Evolutionary conservation across 805 yeast species (phyloP).

Genomic region (Metschnikowia lunata): DNA sequence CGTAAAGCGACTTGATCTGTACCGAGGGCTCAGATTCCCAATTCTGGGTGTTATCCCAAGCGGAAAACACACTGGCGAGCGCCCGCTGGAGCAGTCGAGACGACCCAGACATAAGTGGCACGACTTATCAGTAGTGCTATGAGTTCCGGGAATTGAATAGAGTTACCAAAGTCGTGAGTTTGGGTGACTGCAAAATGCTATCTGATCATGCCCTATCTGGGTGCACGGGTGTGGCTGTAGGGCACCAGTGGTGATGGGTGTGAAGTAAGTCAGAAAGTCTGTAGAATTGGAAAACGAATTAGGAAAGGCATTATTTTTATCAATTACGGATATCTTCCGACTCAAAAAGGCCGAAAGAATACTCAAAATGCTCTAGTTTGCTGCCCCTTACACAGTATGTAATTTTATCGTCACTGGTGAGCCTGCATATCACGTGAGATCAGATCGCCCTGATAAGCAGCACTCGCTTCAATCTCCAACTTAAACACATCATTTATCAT

Average conservation of each 20-base stretch:
- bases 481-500: neutral
- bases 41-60: conserved; percentile 12
- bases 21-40: conserved; percentile 11
- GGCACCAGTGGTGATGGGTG: too few relatives aligned
- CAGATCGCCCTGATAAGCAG: too few relatives aligned
- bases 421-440: too few relatives aligned
- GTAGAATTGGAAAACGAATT: too few relatives aligned
- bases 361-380: too few relatives aligned
- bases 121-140: neutral
- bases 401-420: too few relatives aligned
- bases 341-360: too few relatives aligned
- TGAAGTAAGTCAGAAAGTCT: too few relatives aligned
- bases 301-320: too few relatives aligned
- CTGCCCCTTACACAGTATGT: too few relatives aligned
- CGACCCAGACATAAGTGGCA: conserved; percentile 12
- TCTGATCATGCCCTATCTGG: neutral
- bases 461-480: too few relatives aligned
- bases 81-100: conserved; percentile 16
- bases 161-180: neutral
- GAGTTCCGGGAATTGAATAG: neutral
- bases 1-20: conserved; percentile 11
- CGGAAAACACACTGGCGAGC: conserved; percentile 9
- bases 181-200: neutral
- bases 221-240: conserved; percentile 2
- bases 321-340: too few relatives aligned